phyloP scores from a whole-genome alignment of 176 grass and related monocot genomes.

The Aegilops tauschii region DNA sequence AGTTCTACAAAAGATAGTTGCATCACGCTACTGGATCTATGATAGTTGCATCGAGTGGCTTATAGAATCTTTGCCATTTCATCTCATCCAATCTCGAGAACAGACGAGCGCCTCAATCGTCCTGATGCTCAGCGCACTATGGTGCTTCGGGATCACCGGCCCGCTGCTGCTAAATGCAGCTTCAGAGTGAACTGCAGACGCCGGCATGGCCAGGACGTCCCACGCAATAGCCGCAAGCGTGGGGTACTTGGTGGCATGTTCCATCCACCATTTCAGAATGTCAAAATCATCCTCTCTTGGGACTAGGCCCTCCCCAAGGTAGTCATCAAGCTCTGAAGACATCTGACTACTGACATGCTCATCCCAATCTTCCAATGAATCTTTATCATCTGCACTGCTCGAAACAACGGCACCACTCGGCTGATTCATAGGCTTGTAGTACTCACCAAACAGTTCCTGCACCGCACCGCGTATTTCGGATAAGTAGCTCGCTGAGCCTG shows the following conservation, averaged over 20 bases:
- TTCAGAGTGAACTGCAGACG: constrained; percentile 35
- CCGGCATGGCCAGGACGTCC: constrained; percentile 43
- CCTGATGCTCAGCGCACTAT: constrained; percentile 38
- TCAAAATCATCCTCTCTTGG: constrained; percentile 54
- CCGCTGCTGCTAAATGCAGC: constrained; percentile 36
- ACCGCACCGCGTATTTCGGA: constrained; percentile 19
- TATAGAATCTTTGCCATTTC: constrained; percentile 9
- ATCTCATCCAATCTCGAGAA: constrained; percentile 47
- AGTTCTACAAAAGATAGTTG: no score
- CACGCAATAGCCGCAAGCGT: constrained; percentile 29
- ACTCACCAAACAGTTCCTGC: constrained; percentile 44
- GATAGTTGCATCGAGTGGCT: not conserved
- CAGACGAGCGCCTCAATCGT: constrained; percentile 58
- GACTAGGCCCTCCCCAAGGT: constrained; percentile 44
- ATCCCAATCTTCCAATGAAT: constrained; percentile 56
- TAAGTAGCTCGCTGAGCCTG: constrained; percentile 31
- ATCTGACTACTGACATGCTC: constrained; percentile 35
- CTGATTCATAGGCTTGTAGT: constrained; percentile 16
- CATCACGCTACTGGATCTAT: not conserved
- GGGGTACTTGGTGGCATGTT: constrained; percentile 42
- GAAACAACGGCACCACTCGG: not conserved
- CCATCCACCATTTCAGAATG: constrained; percentile 58
- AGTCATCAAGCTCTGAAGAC: constrained; percentile 42
- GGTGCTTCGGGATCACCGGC: constrained; percentile 43
- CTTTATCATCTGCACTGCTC: not conserved